These are phyloP conservation scores for Spergularia azorica DNA, from an alignment of 179 eudicot genomes.

Conservation along the genomic window DNA sequence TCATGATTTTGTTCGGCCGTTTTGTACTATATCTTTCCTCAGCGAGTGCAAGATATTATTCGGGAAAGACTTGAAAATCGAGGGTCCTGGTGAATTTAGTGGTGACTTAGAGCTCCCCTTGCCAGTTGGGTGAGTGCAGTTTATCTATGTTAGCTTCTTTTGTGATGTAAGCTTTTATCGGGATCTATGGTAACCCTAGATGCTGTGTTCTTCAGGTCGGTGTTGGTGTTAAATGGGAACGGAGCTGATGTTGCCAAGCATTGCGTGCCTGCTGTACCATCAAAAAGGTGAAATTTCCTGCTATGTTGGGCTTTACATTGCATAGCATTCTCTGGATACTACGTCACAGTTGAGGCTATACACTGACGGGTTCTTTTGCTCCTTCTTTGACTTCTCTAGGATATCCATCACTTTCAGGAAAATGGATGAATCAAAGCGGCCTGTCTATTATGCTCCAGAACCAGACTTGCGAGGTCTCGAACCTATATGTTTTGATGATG, in stretches of 20 bases:
- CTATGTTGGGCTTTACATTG: slow-evolving; percentile 2
- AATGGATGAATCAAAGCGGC: slow-evolving; percentile 82
- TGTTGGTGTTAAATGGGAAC: slow-evolving; percentile 47
- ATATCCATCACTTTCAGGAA: slow-evolving; percentile 87
- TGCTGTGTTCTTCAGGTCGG: slow-evolving; percentile 35
- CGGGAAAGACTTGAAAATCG: slow-evolving; percentile 69
- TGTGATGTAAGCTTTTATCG: not conserved
- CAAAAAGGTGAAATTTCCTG: slow-evolving; percentile 32
- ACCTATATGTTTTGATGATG: slow-evolving; percentile 51
- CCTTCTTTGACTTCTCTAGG: slow-evolving; percentile 32
- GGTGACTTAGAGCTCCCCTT: slow-evolving; percentile 66
- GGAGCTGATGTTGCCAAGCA: slow-evolving; percentile 58
- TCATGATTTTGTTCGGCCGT: slow-evolving; percentile 94
- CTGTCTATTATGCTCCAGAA: slow-evolving; percentile 52
- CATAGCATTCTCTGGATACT: not conserved
- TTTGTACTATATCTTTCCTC: slow-evolving; percentile 91
- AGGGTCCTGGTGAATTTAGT: slow-evolving; percentile 72
- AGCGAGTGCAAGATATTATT: slow-evolving; percentile 88
- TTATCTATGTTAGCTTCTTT: not conserved
- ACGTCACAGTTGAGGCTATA: not conserved
- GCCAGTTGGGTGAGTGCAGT: slow-evolving; percentile 80
- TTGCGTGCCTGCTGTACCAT: slow-evolving; percentile 57
- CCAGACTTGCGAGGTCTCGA: slow-evolving; percentile 67
- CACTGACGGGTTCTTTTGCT: not conserved
- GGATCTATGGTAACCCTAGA: not conserved